These are phyloP conservation scores for Bryum argenteum DNA, from an alignment of 225 moss, liverwort and hornwort species.

Conservation along the genomic window DNA sequence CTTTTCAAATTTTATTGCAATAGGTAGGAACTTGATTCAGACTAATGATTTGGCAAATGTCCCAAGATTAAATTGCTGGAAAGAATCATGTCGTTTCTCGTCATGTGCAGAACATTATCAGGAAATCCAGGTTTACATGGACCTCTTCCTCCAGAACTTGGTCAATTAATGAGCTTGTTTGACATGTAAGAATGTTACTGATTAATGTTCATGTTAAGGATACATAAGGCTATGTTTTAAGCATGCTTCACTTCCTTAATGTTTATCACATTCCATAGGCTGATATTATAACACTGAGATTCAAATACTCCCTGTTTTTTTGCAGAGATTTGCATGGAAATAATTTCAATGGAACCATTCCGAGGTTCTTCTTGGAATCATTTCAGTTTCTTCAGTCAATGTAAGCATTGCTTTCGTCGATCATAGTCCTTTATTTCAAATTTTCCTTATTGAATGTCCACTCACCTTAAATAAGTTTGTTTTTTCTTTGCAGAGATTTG, in stretches of 20 bases:
- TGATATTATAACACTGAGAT: too few relatives aligned
- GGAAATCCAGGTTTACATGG: constrained; percentile 39
- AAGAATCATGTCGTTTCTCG: too few relatives aligned
- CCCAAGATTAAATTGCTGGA: too few relatives aligned
- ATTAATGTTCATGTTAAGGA: background rate
- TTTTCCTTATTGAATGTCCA: background rate
- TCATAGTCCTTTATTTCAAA: too few relatives aligned
- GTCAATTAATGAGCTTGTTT: constrained; percentile 47
- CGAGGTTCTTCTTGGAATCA: constrained; percentile 34
- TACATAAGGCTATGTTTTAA: too few relatives aligned
- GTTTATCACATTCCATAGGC: too few relatives aligned
- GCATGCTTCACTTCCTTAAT: too few relatives aligned
- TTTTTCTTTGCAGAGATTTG: constrained; percentile 41
- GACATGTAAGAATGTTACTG: constrained; percentile 32
- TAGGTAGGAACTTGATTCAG: too few relatives aligned
- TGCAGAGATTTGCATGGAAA: constrained; percentile 52
- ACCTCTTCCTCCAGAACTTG: constrained; percentile 39
- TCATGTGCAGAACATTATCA: constrained; percentile 37
- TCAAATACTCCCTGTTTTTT: too few relatives aligned
- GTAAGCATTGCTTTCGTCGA: constrained; percentile 18
- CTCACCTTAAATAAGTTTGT: background rate
- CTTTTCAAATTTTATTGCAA: background rate
- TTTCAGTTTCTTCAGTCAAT: constrained; percentile 51
- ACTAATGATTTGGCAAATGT: too few relatives aligned
- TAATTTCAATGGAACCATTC: constrained; percentile 43